Base-by-base conservation (phyloP, 2,329 filamentous ascomycete genomes). In the Ascochyta fabae region DNA sequence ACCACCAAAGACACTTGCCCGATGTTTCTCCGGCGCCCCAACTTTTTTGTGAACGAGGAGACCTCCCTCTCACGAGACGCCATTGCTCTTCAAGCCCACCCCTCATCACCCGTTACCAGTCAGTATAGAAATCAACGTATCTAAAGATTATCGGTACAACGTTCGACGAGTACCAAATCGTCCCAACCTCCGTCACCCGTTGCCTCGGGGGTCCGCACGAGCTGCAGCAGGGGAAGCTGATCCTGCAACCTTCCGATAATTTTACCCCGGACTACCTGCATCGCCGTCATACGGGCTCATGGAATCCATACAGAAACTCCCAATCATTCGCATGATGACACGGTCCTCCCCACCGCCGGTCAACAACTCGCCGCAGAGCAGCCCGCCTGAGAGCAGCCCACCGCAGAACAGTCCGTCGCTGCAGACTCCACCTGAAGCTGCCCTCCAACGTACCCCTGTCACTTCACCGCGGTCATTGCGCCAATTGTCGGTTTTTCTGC, bases 401-500 rank as follows among this genome's bases (percentile, higher is more conserved):
- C 26, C 49, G 9, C 46, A 39, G 22, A 26, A 33, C 26, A 48
- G 39, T 34, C 53, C 44, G 29, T 36, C 44, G 34, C 43, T 40
- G 39, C 62, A 27, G 27, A 52, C 68, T 26, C 53, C 61, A 33
- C 53, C 64, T 31, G 62, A 68, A 47, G 43, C 60, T 36, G 44
- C 60, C 38, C 66, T 67, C 58, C 61, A 71, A 48, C 65, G 62
- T 58, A 71, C 70, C n/a, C 66, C 71, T 34, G 55, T 76, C 44
- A 71, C 80, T 46, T 79, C 80, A 15, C 71, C 76, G 45, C 83
- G 85, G 67, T 83, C 81, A 36, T 72, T 84, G 45, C 83, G 83
- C 49, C 88, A 92, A 73, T 76, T 91, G 13, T 82, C 86, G 23
- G 77, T 96, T 56, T 88, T 95, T 75, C 80, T 88, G 65, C 86